Evolutionary conservation across 2,329 filamentous ascomycete species (phyloP).

Genomic region (Alternaria sp.): DNA sequence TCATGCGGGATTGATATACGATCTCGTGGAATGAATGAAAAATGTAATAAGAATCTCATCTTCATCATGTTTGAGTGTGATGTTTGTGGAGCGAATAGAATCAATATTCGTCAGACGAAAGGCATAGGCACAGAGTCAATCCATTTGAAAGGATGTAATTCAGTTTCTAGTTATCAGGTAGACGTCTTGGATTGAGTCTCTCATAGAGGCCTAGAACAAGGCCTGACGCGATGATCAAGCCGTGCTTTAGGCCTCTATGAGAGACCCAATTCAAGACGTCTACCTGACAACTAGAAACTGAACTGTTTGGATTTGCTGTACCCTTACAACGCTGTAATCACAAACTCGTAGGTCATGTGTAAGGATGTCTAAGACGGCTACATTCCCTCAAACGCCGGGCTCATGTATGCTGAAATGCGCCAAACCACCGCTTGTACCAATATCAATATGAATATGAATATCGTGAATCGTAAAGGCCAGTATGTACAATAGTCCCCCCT

Average conservation of each 20-base stretch:
- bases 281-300: background rate
- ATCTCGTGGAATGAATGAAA: background rate
- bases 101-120: background rate
- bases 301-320: background rate
- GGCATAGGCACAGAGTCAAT: background rate
- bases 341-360: background rate
- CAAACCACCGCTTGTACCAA: background rate
- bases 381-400: background rate
- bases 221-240: background rate
- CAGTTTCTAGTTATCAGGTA: background rate
- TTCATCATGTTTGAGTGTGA: background rate
- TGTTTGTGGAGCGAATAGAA: background rate
- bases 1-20: background rate
- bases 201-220: background rate
- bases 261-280: background rate
- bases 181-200: background rate
- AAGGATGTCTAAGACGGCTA: background rate
- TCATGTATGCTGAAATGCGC: background rate
- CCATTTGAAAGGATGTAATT: background rate
- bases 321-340: background rate
- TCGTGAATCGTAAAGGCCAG: slow-evolving; percentile 2
- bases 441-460: background rate
- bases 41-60: background rate
- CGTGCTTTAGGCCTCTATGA: background rate
- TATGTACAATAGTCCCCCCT: background rate